Conservation (phyloP, 352 stramenopile species). For the Pythium vanterpoolii region DNA sequence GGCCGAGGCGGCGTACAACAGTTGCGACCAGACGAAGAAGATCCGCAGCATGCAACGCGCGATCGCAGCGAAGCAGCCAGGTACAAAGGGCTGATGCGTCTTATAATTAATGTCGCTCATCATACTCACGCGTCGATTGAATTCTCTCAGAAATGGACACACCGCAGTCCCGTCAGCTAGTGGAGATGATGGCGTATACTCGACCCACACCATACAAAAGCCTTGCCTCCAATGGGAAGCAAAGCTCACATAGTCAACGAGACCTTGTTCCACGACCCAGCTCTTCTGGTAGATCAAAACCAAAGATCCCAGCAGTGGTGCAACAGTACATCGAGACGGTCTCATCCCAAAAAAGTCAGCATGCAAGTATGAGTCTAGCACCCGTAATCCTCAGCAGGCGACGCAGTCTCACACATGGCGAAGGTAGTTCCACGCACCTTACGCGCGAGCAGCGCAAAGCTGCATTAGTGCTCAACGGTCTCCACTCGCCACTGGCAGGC, state of each 20-base stretch:
- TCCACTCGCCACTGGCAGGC: constrained; percentile 21
- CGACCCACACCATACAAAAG: background rate
- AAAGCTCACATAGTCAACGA: background rate
- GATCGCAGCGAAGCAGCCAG: constrained; percentile 11
- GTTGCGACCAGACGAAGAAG: constrained; percentile 32
- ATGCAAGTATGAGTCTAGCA: background rate
- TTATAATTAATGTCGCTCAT: background rate
- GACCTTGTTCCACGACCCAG: background rate
- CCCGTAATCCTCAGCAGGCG: constrained; percentile 22
- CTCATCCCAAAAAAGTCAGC: background rate
- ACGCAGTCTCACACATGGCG: background rate
- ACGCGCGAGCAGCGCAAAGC: constrained; percentile 26
- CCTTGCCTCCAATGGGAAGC: background rate
- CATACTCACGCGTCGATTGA: background rate
- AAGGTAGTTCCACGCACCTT: background rate
- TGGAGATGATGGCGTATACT: background rate
- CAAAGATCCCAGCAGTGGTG: constrained; percentile 16
- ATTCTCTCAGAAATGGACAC: constrained; percentile 9
- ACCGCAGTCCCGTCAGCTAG: background rate
- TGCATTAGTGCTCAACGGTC: constrained; percentile 11
- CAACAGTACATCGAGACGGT: constrained; percentile 12
- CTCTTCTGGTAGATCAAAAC: background rate
- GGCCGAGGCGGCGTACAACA: constrained; percentile 39
- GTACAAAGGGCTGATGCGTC: background rate
- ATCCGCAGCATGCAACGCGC: background rate